Evolutionary conservation across 2,329 filamentous ascomycete species (phyloP).

Genomic region (Pleomassaria siparia): DNA sequence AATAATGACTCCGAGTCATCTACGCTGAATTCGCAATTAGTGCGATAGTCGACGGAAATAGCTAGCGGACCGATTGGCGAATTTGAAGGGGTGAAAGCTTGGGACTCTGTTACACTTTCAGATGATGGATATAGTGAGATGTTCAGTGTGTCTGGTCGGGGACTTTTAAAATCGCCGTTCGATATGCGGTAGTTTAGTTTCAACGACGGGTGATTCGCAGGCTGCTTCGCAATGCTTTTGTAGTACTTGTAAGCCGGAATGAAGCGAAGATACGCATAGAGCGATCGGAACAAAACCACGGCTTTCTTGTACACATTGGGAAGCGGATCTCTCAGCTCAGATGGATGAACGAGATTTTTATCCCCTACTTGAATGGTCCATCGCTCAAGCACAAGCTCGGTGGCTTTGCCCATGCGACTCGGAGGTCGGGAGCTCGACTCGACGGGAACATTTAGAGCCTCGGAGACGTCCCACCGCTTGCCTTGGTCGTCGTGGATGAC

Average conservation of each 20-base stretch:
- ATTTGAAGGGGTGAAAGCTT: slow-evolving; percentile 80
- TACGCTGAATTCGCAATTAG: slow-evolving; percentile 85
- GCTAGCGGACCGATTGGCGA: slow-evolving; percentile 83
- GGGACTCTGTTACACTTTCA: slow-evolving; percentile 65
- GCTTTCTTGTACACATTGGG: slow-evolving; percentile 96
- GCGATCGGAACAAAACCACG: slow-evolving; percentile 88
- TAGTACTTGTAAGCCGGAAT: slow-evolving; percentile 86
- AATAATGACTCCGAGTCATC: slow-evolving; percentile 89
- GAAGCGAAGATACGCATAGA: slow-evolving; percentile 80
- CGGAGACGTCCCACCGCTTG: slow-evolving; percentile 89
- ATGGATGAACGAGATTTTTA: slow-evolving; percentile 54
- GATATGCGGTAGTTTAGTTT: slow-evolving; percentile 79
- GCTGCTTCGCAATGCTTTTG: slow-evolving; percentile 71
- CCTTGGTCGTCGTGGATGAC: slow-evolving; percentile 86
- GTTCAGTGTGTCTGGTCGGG: slow-evolving; percentile 68
- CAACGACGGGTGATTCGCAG: slow-evolving; percentile 62
- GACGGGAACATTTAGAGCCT: slow-evolving; percentile 70
- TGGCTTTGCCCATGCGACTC: slow-evolving; percentile 47
- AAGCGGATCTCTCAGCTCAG: slow-evolving; percentile 61
- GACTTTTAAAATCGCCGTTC: slow-evolving; percentile 57
- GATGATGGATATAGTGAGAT: slow-evolving; percentile 65
- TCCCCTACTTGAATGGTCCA: slow-evolving; percentile 85
- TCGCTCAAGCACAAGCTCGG: slow-evolving; percentile 83
- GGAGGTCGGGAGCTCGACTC: slow-evolving; percentile 51
- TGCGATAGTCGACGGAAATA: slow-evolving; percentile 80